Evolutionary conservation across 441 rosid genomes (phyloP).

Genomic region (Sinapis alba): DNA sequence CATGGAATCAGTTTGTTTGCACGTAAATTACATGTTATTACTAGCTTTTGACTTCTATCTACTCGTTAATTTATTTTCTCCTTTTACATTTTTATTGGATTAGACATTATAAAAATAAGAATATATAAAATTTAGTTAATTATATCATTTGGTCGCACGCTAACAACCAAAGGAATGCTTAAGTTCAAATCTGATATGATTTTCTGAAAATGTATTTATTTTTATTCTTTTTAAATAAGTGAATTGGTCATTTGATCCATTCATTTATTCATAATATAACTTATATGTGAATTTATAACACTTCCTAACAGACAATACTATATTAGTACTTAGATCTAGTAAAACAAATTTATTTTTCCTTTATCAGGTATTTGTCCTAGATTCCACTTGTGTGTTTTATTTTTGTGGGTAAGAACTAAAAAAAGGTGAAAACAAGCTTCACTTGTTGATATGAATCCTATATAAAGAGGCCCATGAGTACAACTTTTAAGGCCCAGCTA

Average conservation of each 20-base stretch:
- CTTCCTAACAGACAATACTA: background rate
- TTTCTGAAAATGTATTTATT: background rate
- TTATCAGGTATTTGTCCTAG: too few species aligned
- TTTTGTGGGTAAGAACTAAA: too few species aligned
- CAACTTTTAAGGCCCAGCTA: background rate
- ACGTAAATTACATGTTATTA: background rate
- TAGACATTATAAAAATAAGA: background rate
- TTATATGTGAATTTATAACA: background rate
- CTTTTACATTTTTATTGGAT: background rate
- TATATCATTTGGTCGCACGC: background rate
- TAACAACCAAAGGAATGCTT: background rate
- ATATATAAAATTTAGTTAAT: background rate
- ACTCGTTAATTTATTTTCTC: background rate
- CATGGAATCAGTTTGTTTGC: slow-evolving; percentile 28
- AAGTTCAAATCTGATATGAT: background rate
- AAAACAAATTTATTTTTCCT: too few species aligned
- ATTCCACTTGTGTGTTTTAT: too few species aligned
- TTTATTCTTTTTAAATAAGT: too few species aligned
- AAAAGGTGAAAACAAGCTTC: background rate
- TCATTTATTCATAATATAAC: background rate
- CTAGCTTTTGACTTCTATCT: slow-evolving; percentile 15
- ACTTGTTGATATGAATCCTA: background rate
- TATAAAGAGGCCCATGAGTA: slow-evolving; percentile 11
- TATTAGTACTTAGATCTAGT: too few species aligned
- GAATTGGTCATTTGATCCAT: background rate